Conservation (phyloP, 495 filamentous ascomycete genomes). For the Schizothecium vesticola region DNA sequence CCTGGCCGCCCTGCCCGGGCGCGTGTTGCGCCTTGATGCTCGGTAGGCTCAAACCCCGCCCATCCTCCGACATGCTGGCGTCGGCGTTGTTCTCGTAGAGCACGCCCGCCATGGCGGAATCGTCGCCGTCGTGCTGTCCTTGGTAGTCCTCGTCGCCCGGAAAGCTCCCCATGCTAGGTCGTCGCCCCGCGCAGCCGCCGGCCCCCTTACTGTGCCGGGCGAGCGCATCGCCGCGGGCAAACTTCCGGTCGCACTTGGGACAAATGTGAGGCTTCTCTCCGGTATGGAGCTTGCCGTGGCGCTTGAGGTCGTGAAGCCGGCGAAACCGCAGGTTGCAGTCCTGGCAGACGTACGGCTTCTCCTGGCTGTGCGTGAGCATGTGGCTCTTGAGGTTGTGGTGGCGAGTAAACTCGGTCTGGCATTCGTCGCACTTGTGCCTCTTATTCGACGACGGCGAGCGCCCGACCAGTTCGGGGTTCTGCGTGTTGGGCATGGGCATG, state of each 20-base stretch:
- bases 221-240: conserved; percentile 91
- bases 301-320: conserved; percentile 89
- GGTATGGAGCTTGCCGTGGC: conserved; percentile 93
- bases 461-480: conserved; percentile 40
- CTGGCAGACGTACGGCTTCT: conserved; percentile 91
- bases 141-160: conserved; percentile 69
- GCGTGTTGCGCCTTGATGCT: conserved; percentile 68
- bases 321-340: conserved; percentile 87
- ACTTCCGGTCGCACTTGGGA: conserved; percentile 85
- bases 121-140: conserved; percentile 54
- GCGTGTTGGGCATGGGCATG: conserved; percentile 63
- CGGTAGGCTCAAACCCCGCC: conserved; percentile 56
- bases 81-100: conserved; percentile 59
- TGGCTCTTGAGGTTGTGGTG: conserved; percentile 99
- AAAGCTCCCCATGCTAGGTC: conserved; percentile 82
- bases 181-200: conserved; percentile 87
- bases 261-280: conserved; percentile 94
- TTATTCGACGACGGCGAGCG: conserved; percentile 59
- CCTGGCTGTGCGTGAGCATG: conserved; percentile 94
- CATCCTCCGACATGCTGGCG: conserved; percentile 44
- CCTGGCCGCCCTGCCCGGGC: conserved; percentile 42
- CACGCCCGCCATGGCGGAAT: conserved; percentile 74
- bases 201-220: conserved; percentile 94
- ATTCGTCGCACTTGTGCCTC: conserved; percentile 95
- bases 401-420: conserved; percentile 90